Percentiles rank a stretch among this genome's conserved stretches.
These are phyloP conservation scores for Sarocladiaceae sp. DNA, from an alignment of 2,329 filamentous ascomycete genomes.

Conservation along the genomic window DNA sequence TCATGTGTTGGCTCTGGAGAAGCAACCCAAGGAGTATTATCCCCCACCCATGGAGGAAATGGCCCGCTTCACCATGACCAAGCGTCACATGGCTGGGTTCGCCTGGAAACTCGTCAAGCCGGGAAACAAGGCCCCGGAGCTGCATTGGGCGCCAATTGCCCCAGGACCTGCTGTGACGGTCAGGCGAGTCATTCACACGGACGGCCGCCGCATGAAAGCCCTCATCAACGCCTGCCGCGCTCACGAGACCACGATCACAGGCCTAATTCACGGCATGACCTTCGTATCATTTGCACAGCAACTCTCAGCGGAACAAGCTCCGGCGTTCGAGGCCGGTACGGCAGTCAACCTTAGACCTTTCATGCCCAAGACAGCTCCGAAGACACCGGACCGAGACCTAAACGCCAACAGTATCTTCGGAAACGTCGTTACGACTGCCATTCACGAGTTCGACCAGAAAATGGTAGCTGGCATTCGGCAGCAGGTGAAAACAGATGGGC, in stretches of 20 bases:
- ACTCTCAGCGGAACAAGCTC: slow-evolving; percentile 7
- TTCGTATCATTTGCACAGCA: slow-evolving; percentile 16
- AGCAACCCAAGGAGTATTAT: slow-evolving; percentile 9
- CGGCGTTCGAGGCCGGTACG: slow-evolving; percentile 11
- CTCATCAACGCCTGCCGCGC: slow-evolving; percentile 19
- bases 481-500: not conserved
- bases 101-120: slow-evolving; percentile 15
- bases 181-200: slow-evolving; percentile 15
- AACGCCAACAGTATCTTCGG: not conserved
- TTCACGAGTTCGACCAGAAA: not conserved
- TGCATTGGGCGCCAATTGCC: slow-evolving; percentile 20
- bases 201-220: slow-evolving; percentile 12
- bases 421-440: not conserved
- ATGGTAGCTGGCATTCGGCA: not conserved
- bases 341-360: slow-evolving; percentile 18
- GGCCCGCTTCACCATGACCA: slow-evolving; percentile 15
- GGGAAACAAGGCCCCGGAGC: slow-evolving; percentile 9
- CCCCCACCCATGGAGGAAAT: slow-evolving; percentile 20
- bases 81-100: slow-evolving; percentile 10
- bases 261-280: slow-evolving; percentile 19
- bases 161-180: slow-evolving; percentile 15
- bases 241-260: slow-evolving; percentile 23
- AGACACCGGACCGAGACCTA: not conserved
- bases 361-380: slow-evolving; percentile 10
- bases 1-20: slow-evolving; percentile 11